Evolutionary conservation across 2,329 filamentous ascomycete genomes (phyloP).

Genomic region (Penicillium sp.): DNA sequence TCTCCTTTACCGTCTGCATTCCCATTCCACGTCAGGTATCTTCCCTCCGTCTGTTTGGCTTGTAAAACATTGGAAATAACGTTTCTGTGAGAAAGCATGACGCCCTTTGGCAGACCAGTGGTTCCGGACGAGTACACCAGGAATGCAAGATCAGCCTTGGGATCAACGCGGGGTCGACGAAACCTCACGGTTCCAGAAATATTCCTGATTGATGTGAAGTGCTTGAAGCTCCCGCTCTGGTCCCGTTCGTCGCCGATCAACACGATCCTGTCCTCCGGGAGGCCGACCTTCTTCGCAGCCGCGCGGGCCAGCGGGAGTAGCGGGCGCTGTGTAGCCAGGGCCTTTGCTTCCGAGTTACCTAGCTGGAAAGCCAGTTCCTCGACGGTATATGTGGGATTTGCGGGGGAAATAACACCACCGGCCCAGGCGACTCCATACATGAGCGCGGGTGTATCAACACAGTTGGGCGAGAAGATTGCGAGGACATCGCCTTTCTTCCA

Average conservation of each 20-base stretch:
- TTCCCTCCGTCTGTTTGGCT: constrained; percentile 50
- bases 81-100: constrained; percentile 79
- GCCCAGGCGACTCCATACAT: constrained; percentile 81
- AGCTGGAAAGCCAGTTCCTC: constrained; percentile 84
- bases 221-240: constrained; percentile 56
- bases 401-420: constrained; percentile 76
- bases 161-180: constrained; percentile 59
- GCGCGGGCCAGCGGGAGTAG: constrained; percentile 62
- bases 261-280: constrained; percentile 68
- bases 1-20: constrained; percentile 62
- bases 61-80: constrained; percentile 71
- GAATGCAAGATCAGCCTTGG: constrained; percentile 72
- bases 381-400: constrained; percentile 80
- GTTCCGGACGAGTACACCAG: constrained; percentile 88
- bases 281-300: constrained; percentile 66
- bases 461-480: constrained; percentile 78
- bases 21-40: constrained; percentile 55
- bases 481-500: constrained; percentile 84
- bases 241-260: constrained; percentile 65
- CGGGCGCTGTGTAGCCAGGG: constrained; percentile 67
- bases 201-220: constrained; percentile 69
- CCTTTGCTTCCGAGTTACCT: constrained; percentile 70
- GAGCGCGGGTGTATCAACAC: constrained; percentile 73
- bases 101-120: constrained; percentile 86
- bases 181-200: constrained; percentile 57